Base-by-base conservation (phyloP, 768 basidiomycete genomes). In the Cyclocybe aegerita region DNA sequence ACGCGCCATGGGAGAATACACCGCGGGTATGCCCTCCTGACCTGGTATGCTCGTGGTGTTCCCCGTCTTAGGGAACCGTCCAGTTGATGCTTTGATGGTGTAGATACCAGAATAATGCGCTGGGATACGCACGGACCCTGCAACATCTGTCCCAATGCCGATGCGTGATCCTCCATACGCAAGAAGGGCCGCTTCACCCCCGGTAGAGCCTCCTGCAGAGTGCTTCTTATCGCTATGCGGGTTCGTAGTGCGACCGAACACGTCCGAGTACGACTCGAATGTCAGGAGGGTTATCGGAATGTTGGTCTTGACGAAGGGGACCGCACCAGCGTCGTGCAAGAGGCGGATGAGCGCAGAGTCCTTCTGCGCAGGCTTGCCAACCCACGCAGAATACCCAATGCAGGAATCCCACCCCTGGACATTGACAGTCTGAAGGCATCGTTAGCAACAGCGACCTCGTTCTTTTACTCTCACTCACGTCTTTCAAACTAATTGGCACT, bases 261-360 rank as follows among this genome's bases (percentile, higher is more conserved):
- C 66, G 53, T 83, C 79, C 32, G 81, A 82, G 15, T 64, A 51
- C 4, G 80, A 75, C 55, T 83, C 83, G 43, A 80, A 78, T n/a
- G 80, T 79, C 43, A 84, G 69, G 32, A 85, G 74, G 0, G 79
- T 83, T 43, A 75, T 71, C 0, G 83, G 84, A 6, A 82, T 64
- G 40, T 81, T 82, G n/a, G 85, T 88, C 64, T 88, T 88, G 53
- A 81, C 81, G 52, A 77, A 84, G 10, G 83, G 79, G 32, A 88
- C 69, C 0, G 85, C 85, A 32, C 86, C 86, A 1, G 85, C 83
- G 50, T 78, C 75, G 17, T 71, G 77, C 4, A 85, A 67, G 31
- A 86, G 74, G 40, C 71, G 69, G 15, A 83, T 74, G 6, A 83
- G 55, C 3, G 78, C 71, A 4, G 80, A 75, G 46, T 85, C 78